Percentiles rank a stretch among this genome's conserved stretches.
These are phyloP conservation scores for Delitschia confertaspora DNA, from an alignment of 495 filamentous ascomycete species.

Conservation along the genomic window DNA sequence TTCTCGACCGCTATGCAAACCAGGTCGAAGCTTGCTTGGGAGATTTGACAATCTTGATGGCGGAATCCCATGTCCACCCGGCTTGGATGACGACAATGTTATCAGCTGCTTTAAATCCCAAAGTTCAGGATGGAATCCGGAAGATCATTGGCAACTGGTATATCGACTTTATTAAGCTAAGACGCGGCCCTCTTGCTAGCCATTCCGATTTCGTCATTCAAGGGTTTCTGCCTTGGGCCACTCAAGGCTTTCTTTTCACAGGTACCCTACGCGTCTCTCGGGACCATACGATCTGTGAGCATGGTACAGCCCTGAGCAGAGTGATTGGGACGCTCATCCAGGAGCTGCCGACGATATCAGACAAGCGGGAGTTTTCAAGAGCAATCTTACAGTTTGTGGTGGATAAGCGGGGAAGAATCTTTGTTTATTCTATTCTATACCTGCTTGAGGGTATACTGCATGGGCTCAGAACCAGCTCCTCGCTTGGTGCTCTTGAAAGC, in stretches of 20 bases:
- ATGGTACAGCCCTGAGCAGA: conserved; percentile 27
- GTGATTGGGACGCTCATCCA: conserved; percentile 18
- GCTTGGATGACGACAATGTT: conserved; percentile 25
- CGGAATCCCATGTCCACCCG: conserved; percentile 13
- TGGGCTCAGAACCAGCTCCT: conserved; percentile 1
- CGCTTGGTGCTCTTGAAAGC: neutral
- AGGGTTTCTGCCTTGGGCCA: conserved; percentile 35
- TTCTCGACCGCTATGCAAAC: conserved; percentile 37
- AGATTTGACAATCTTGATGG: conserved; percentile 30
- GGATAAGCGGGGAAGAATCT: conserved; percentile 19
- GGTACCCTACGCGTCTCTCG: conserved; percentile 23
- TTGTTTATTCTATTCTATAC: conserved; percentile 29
- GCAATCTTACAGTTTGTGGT: conserved; percentile 22
- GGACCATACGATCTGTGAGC: conserved; percentile 18
- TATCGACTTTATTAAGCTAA: conserved; percentile 20
- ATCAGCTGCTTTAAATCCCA: conserved; percentile 24
- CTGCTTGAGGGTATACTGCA: conserved; percentile 30
- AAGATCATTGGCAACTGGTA: conserved; percentile 35
- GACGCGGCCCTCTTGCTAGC: conserved; percentile 3
- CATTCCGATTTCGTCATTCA: conserved; percentile 23
- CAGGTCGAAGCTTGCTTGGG: conserved; percentile 34
- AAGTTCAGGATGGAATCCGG: conserved; percentile 33
- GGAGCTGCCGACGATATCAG: neutral
- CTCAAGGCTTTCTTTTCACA: conserved; percentile 33
- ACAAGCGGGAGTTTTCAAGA: conserved; percentile 4